Percentiles rank a stretch among this genome's conserved stretches.
phyloP scores from a whole-genome alignment of 139 green algal species.

The Coccomyxa sp. region DNA sequence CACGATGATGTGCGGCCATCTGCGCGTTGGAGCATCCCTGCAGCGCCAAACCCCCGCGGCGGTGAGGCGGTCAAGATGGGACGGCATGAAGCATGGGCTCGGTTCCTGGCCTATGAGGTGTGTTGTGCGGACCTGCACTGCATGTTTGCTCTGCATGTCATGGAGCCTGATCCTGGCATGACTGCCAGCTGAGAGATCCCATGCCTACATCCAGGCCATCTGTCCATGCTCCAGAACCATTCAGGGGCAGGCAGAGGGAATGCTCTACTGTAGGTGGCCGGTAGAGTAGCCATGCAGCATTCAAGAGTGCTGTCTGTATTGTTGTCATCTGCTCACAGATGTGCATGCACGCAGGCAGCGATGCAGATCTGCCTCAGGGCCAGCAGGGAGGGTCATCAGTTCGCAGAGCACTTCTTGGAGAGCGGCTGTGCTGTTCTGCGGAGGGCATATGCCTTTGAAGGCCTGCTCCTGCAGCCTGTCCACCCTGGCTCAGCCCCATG shows the following conservation, averaged over 20 bases:
- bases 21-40: background rate
- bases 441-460: slow-evolving; percentile 26
- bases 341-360: slow-evolving; percentile 23
- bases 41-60: background rate
- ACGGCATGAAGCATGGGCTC: slow-evolving; percentile 39
- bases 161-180: background rate
- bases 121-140: background rate
- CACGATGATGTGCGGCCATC: background rate
- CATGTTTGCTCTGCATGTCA: background rate
- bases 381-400: background rate
- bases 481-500: background rate
- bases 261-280: too few relatives aligned
- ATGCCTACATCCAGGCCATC: too few relatives aligned
- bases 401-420: slow-evolving; percentile 30
- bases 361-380: slow-evolving; percentile 44
- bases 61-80: slow-evolving; percentile 32
- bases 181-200: background rate
- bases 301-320: too few relatives aligned
- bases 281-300: too few relatives aligned
- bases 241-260: too few relatives aligned
- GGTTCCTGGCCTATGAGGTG: slow-evolving; percentile 51
- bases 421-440: slow-evolving; percentile 32
- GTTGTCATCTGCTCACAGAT: too few relatives aligned
- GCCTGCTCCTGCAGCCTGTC: slow-evolving; percentile 36
- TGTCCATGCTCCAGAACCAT: too few relatives aligned